Base-by-base conservation (phyloP, 805 yeast genomes). In the Ogataea philodendri region DNA sequence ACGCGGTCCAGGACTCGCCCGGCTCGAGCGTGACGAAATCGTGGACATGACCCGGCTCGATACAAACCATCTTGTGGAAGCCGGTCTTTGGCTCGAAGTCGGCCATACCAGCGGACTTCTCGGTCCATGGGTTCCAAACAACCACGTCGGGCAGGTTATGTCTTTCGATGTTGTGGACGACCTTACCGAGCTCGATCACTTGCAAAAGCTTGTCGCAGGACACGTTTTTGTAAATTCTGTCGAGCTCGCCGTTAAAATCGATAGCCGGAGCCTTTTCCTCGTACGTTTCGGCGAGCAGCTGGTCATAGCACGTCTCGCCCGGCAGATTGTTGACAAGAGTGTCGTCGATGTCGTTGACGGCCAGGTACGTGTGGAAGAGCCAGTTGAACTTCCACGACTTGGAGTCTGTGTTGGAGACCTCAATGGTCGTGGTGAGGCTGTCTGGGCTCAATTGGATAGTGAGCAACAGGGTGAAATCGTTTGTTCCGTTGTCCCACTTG, bases 41-140 rank as follows among this genome's bases (percentile, higher is more conserved):
- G 39, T 75, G 70, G 24, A 93, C 97, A 48, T 80, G 71, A 26
- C 98, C 98, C 3, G 96, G 94, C 62, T 93, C 98, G 39, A 93
- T 74, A 64, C 98, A 93, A 39, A 93, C 76, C 97, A 93, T 90
- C 29, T 81, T 69, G 48, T 78, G 71, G 67, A 70, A 93, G 5
- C 96, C 97, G 35, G 63, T 60, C 57, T 84, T 86, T 32, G 97
- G 98, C 50, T 70, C 74, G 54, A 90, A 93, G 63, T 93, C 98
- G 26, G 69, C 80, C 90, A 93, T 85, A 2, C 82, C 80, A 15
- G 65, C 68, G n/a, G 93, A 76, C 59, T 84, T 85, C 38, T 82
- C 72, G 47, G 75, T 68, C 98, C 97, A 93, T 22, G 98, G 98
- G 62, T 93, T 93, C 98, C 98, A 93, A 37, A 93, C 97, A 31